Percentiles rank a stretch among this genome's conserved stretches.
Conservation (phyloP, 139 green algal species). For the Chlorella sp. region DNA sequence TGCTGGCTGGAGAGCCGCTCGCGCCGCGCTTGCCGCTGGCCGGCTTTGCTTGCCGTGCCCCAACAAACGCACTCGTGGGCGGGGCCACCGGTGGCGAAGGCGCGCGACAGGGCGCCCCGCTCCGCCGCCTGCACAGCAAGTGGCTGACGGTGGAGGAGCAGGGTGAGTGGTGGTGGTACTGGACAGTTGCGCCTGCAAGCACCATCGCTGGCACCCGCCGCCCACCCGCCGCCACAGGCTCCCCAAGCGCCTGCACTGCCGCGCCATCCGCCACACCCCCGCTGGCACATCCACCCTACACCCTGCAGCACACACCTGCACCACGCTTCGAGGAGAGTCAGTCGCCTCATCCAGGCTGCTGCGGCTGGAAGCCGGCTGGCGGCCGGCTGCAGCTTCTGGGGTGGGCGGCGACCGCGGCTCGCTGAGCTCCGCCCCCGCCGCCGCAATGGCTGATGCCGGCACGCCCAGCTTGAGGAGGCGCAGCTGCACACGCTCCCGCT, state of each 20-base stretch:
- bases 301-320: neutral
- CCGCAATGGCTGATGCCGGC: neutral
- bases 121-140: neutral
- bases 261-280: too few relatives aligned
- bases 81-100: neutral
- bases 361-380: neutral
- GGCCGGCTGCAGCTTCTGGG: neutral
- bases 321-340: neutral
- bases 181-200: too few relatives aligned
- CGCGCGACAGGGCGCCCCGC: neutral
- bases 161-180: neutral
- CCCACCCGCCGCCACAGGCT: too few relatives aligned
- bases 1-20: neutral
- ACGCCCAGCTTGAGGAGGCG: neutral
- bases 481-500: constrained; percentile 21
- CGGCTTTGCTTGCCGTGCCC: neutral
- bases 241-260: too few relatives aligned
- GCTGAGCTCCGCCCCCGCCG: neutral
- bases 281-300: too few relatives aligned
- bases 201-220: too few relatives aligned
- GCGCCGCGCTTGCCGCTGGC: neutral
- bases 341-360: neutral
- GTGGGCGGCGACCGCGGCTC: neutral
- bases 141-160: too few relatives aligned
- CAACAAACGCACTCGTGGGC: constrained; percentile 32